phyloP scores from a whole-genome alignment of 139 green algal species.

The Volvox reticuliferus region DNA sequence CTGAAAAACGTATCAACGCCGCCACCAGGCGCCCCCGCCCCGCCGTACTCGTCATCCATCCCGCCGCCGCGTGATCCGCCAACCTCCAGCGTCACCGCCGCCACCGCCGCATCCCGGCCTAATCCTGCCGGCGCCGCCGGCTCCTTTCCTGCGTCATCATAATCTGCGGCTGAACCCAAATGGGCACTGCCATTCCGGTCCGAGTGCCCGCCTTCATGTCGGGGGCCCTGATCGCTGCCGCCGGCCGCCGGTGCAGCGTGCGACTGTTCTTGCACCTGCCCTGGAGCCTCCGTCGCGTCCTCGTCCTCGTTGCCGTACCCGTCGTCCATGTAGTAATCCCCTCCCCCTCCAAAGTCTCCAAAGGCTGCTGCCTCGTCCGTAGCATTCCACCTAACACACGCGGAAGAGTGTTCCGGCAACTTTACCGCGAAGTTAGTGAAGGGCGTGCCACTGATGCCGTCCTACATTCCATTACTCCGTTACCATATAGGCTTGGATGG shows the following conservation, averaged over 20 bases:
- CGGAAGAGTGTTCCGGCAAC: no score
- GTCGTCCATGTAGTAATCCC: slow-evolving; percentile 43
- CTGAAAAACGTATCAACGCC: neutral
- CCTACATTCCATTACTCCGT: no score
- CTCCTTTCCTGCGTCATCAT: neutral
- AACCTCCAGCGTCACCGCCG: neutral
- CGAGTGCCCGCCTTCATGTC: neutral
- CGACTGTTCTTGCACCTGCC: neutral
- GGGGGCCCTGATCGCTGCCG: neutral
- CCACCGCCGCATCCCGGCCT: no score
- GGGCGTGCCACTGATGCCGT: no score
- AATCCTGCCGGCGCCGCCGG: neutral
- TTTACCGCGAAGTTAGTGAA: no score
- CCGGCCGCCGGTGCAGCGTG: neutral
- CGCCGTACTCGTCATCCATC: neutral
- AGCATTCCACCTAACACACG: no score
- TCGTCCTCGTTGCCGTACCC: slow-evolving; percentile 25
- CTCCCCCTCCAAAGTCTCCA: slow-evolving; percentile 32
- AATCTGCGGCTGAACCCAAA: neutral
- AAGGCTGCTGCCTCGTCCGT: slow-evolving; percentile 17
- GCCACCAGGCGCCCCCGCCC: neutral
- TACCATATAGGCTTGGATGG: no score
- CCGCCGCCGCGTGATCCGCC: no score
- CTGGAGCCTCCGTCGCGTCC: neutral
- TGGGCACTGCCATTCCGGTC: neutral